Base-by-base conservation (phyloP, 192 early-diverging fungal species). In the Gaertneriomyces sp. region DNA sequence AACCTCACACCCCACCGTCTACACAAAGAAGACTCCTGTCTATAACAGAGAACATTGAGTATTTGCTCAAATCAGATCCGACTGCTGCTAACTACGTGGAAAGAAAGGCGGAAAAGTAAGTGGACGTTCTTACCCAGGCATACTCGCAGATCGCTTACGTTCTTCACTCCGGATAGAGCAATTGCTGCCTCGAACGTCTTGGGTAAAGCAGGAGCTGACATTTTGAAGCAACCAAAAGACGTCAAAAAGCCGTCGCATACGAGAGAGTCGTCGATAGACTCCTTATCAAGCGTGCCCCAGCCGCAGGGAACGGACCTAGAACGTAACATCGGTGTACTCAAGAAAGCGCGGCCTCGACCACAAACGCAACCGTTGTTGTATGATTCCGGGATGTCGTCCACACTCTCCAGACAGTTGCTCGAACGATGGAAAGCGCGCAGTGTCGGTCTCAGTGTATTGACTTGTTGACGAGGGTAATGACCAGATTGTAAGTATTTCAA, bases 31-130 rank as follows among this genome's bases (percentile, higher is more conserved):
- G 64, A 4, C 64, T 66, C 19, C 9, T 54, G 20, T 17, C 53
- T 4, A 58, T 66, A 6, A 39, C 43, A n/a, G 53, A 66, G 10
- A 66, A 46, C 10, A 42, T 66, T 4, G 39, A 46, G 53, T 17
- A 47, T 42, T 14, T 66, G 53, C 55, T 66, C 42, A 54, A 66
- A 40, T 57, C 42, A 12, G 64, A 66, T 57, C 64, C 64, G 43
- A 58, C 57, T 33, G 46, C 9, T n/a, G 53, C 42, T 33, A 54
- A 25, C 5, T 52, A 20, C 10, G 53, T 66, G 6, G 64, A 43
- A 40, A 16, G 47, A 17, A 45, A 17, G 41, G 40, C 47, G 16
- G 41, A 42, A 19, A 60, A 45, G 59, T 60, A 17, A 49, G 47
- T 49, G 47, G 47, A 49, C 47, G 1, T 49, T 17, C 2, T 49